These are phyloP conservation scores for Inga laurina DNA, from an alignment of 306 rosid genomes.

Conservation along the genomic window DNA sequence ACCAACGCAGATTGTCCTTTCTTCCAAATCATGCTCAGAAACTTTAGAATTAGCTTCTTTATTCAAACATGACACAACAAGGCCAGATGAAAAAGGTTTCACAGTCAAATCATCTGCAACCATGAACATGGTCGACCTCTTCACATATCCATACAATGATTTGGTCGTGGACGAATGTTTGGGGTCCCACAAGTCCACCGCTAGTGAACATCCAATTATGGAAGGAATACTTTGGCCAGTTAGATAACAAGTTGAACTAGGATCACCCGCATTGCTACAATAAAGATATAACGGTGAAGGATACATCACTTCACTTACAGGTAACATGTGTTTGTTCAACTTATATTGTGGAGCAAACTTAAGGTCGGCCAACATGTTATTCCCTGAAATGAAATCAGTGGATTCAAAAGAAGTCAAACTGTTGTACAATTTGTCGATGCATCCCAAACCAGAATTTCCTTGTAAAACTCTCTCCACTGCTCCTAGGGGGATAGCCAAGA, in stretches of 20 bases:
- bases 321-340: not conserved
- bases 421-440: not conserved
- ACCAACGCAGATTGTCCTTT: not conserved
- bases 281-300: not conserved
- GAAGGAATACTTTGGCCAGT: too few relatives aligned
- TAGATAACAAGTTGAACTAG: not conserved
- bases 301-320: not conserved
- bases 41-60: not conserved
- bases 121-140: not conserved
- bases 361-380: not conserved
- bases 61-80: not conserved
- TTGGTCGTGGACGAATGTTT: not conserved
- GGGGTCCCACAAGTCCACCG: not conserved
- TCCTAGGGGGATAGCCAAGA: not conserved
- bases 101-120: slow-evolving; percentile 35
- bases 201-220: too few relatives aligned
- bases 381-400: not conserved
- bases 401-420: not conserved
- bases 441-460: not conserved
- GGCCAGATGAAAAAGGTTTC: not conserved
- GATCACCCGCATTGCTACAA: not conserved
- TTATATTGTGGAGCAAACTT: not conserved
- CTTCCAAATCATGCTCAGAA: not conserved
- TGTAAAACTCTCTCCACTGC: not conserved
- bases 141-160: not conserved